phyloP scores from a whole-genome alignment of 805 yeast species.

The Barnettozyma wickerhamii region DNA sequence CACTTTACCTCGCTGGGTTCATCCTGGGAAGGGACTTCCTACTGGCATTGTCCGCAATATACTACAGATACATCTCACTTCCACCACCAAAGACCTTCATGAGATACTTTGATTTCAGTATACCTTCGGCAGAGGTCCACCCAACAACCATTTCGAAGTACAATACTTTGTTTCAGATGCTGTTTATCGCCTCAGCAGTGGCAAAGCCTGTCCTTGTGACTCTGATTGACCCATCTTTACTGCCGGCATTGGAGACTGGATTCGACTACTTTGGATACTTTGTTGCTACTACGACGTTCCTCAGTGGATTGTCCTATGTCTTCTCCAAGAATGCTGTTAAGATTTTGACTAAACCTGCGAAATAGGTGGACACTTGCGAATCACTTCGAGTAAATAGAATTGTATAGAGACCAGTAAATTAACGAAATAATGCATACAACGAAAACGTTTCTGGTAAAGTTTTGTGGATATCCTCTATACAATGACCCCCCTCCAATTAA shows the following conservation, averaged over 20 bases:
- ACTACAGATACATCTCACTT: slow-evolving; percentile 66
- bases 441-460: no score
- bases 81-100: slow-evolving; percentile 71
- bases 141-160: slow-evolving; percentile 84
- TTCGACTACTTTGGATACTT: slow-evolving; percentile 42
- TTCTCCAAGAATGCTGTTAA: slow-evolving; percentile 67
- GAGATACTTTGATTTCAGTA: slow-evolving; percentile 73
- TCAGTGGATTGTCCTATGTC: slow-evolving; percentile 76
- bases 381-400: neutral
- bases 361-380: no score
- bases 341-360: slow-evolving; percentile 30
- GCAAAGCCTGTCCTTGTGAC: slow-evolving; percentile 45
- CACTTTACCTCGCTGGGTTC: slow-evolving; percentile 58
- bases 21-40: slow-evolving; percentile 83
- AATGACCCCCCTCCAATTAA: neutral
- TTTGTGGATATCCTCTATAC: slow-evolving; percentile 2
- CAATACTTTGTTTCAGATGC: slow-evolving; percentile 92
- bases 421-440: neutral
- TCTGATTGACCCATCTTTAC: slow-evolving; percentile 28
- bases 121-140: slow-evolving; percentile 79
- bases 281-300: slow-evolving; percentile 66
- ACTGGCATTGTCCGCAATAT: slow-evolving; percentile 67
- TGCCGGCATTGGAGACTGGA: slow-evolving; percentile 20
- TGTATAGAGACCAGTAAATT: neutral
- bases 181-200: slow-evolving; percentile 67